A percentile compares a stretch with the other conserved stretches of the same genome.
These are phyloP conservation scores for Rhodomyrtus psidioides DNA, from an alignment of 441 rosid genomes.

Conservation along the genomic window DNA sequence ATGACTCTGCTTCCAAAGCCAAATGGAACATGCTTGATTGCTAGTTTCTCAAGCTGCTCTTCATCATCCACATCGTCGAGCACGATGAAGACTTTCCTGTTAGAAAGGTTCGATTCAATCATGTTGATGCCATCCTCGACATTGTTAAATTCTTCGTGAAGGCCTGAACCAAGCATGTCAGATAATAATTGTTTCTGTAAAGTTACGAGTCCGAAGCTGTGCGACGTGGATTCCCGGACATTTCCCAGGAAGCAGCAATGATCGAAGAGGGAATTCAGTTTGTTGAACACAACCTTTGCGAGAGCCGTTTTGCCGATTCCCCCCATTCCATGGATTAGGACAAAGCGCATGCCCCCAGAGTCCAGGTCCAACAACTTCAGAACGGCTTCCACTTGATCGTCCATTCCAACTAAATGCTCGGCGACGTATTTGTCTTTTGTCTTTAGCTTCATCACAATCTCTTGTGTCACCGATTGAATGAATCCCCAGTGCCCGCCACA, in stretches of 20 bases:
- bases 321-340: not conserved
- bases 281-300: not conserved
- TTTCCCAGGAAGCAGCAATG: not conserved
- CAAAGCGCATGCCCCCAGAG: fast-evolving
- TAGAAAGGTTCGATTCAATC: not conserved
- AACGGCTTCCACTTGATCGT: not conserved
- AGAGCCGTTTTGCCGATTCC: not conserved
- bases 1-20: not conserved
- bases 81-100: not conserved
- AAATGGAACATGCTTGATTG: not conserved
- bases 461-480: not conserved
- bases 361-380: not conserved
- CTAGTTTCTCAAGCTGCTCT: not conserved
- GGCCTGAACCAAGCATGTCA: fast-evolving
- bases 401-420: not conserved
- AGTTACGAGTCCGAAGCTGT: not conserved
- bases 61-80: not conserved
- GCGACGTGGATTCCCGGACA: not conserved
- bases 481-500: not conserved
- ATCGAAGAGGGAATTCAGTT: not conserved
- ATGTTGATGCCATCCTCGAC: not conserved
- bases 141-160: fast-evolving
- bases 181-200: not conserved
- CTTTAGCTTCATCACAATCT: not conserved
- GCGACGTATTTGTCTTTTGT: not conserved